Percentiles rank a stretch among this genome's conserved stretches.
Evolutionary conservation across 176 grass and related monocot genomes (phyloP).

Genomic region (Cenchrus americanus): DNA sequence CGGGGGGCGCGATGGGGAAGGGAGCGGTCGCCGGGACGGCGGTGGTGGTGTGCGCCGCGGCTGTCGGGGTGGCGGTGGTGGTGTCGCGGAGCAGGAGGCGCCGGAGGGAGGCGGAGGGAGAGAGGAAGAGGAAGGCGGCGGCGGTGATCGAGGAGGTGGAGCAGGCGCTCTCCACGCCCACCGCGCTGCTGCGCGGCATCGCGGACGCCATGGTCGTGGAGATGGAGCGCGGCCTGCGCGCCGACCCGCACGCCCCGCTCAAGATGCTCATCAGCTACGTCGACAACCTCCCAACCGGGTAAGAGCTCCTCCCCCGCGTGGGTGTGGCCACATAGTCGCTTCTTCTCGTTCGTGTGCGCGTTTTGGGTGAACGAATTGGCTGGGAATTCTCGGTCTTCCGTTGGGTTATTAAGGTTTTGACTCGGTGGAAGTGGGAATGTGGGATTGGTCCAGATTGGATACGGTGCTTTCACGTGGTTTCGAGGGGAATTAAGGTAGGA

Average conservation of each 20-base stretch:
- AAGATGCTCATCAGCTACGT: conserved; percentile 98
- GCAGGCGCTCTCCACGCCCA: conserved; percentile 65
- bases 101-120: conserved; percentile 40
- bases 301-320: conserved; percentile 23
- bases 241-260: conserved; percentile 56
- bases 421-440: conserved; percentile 39
- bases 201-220: conserved; percentile 90
- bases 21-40: conserved; percentile 54
- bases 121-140: conserved; percentile 37
- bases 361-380: not conserved
- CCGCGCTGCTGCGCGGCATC: conserved; percentile 72
- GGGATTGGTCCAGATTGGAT: conserved; percentile 27
- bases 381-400: not conserved
- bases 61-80: conserved; percentile 61
- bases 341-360: not conserved
- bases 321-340: not conserved
- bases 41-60: conserved; percentile 64
- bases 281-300: conserved; percentile 92
- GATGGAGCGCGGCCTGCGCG: conserved; percentile 80
- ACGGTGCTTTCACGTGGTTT: conserved; percentile 1
- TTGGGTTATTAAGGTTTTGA: not conserved
- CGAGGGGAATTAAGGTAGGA: not conserved
- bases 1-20: conserved; percentile 56
- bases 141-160: conserved; percentile 70
- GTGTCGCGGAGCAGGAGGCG: conserved; percentile 47